Percentiles rank a stretch among this genome's conserved stretches.
Conservation (phyloP, 352 stramenopile species). For the Phytophthora podocarpi region DNA sequence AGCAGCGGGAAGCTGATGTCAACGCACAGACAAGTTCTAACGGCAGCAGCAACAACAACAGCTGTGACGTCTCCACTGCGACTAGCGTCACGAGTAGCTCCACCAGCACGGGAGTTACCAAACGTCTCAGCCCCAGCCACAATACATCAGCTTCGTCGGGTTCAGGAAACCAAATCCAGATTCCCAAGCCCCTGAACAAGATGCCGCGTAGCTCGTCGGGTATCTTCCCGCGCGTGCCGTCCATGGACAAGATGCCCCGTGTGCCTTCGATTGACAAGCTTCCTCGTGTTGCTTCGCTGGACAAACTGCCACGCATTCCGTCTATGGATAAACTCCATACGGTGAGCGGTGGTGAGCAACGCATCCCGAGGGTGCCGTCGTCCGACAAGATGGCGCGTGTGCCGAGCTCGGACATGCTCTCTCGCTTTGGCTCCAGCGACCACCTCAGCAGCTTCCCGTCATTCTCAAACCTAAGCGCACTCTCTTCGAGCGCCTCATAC, state of each 20-base stretch:
- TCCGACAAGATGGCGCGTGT: conserved; percentile 73
- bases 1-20: conserved; percentile 33
- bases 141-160: conserved; percentile 36
- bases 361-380: conserved; percentile 67
- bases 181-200: conserved; percentile 78
- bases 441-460: conserved; percentile 79
- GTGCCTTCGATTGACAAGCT: conserved; percentile 71
- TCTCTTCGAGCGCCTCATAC: conserved; percentile 75
- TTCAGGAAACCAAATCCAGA: conserved; percentile 66
- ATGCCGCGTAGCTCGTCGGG: conserved; percentile 80
- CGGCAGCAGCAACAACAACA: conserved; percentile 14
- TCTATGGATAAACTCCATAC: conserved; percentile 73
- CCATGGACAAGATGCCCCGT: conserved; percentile 68
- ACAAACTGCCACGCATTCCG: conserved; percentile 68
- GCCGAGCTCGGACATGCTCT: conserved; percentile 74
- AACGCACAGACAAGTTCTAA: conserved; percentile 18
- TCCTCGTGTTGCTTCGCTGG: conserved; percentile 68
- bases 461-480: conserved; percentile 70
- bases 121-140: conserved; percentile 58
- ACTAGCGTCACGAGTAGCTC: conserved; percentile 17
- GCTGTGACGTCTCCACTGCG: conserved; percentile 10
- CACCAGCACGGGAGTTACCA: conserved; percentile 16
- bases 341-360: conserved; percentile 44
- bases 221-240: conserved; percentile 81
- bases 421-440: conserved; percentile 68